These are phyloP conservation scores for Acacia melanoxylon DNA, from an alignment of 306 rosid genomes.

Conservation along the genomic window DNA sequence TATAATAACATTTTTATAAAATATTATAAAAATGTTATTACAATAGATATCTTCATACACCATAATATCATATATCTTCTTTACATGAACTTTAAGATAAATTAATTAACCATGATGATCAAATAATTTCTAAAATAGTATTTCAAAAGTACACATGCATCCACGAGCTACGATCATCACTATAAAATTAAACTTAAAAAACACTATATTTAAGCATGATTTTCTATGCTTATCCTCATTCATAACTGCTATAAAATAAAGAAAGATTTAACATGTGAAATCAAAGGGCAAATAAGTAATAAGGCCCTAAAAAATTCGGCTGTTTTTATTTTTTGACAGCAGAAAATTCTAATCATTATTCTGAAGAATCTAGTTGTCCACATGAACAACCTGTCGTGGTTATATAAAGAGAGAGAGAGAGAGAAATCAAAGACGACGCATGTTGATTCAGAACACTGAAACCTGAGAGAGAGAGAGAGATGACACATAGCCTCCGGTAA, in stretches of 20 bases:
- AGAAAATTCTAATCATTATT: not conserved
- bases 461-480: not conserved
- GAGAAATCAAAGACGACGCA: not conserved
- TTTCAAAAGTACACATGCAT: not conserved
- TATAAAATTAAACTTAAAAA: too few species aligned
- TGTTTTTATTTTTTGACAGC: not conserved
- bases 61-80: too few species aligned
- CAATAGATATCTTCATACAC: too few species aligned
- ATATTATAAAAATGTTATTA: too few species aligned
- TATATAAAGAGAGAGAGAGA: not conserved
- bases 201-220: not conserved
- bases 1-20: too few species aligned
- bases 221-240: too few species aligned
- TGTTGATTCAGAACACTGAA: not conserved
- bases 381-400: not conserved
- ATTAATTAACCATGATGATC: not conserved
- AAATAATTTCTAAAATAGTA: not conserved
- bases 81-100: not conserved
- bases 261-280: not conserved
- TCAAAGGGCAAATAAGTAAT: not conserved
- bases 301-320: not conserved
- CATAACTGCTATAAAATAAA: too few species aligned
- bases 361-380: not conserved
- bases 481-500: conserved; percentile 22
- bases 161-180: not conserved